Evolutionary conservation across 371 early-diverging fungal genomes (phyloP).

Genomic region (Mortierella sp.): DNA sequence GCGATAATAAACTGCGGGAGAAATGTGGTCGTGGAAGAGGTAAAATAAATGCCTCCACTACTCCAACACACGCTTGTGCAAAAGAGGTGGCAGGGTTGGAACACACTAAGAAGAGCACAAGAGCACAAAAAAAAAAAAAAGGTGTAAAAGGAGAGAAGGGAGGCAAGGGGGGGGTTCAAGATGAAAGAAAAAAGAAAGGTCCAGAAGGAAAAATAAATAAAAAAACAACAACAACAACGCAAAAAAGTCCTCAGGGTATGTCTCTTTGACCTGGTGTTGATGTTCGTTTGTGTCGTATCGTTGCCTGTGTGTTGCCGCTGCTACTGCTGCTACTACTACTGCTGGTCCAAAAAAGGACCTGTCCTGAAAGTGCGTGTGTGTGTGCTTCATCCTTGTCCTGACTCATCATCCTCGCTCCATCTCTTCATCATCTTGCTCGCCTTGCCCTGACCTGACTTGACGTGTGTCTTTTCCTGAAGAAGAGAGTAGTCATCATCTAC

Average conservation of each 20-base stretch:
- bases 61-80: not conserved
- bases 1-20: constrained; percentile 1
- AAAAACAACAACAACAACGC: not conserved
- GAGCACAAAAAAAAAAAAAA: not conserved
- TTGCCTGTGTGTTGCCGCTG: not conserved
- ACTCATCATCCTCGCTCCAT: not conserved
- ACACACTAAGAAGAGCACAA: not conserved
- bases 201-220: not conserved
- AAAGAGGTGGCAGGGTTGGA: not conserved
- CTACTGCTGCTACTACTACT: not conserved
- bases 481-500: constrained; percentile 5
- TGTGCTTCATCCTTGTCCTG: not conserved
- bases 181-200: not conserved
- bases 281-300: not conserved
- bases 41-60: not conserved
- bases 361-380: not conserved
- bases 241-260: no score
- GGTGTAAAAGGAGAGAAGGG: not conserved
- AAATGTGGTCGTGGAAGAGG: not conserved
- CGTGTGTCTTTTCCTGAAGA: not conserved
- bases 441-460: not conserved
- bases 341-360: not conserved
- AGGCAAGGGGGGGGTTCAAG: not conserved
- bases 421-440: constrained; percentile 7
- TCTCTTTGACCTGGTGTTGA: no score